phyloP scores from a whole-genome alignment of 495 filamentous ascomycete genomes.

The Aspergillus kassunensis region DNA sequence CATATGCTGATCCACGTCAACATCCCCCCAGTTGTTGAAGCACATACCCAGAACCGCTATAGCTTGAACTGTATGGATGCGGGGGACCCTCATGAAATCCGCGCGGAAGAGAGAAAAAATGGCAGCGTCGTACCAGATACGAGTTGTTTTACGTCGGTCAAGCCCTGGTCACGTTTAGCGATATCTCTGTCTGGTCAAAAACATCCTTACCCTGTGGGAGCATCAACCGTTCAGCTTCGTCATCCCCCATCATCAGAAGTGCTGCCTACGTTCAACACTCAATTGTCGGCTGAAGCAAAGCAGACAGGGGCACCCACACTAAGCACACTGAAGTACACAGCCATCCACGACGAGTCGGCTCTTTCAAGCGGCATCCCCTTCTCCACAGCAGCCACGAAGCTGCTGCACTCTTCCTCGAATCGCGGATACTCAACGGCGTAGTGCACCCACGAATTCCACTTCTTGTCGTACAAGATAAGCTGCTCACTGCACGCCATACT shows the following conservation, averaged over 20 bases:
- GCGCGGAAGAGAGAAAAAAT: neutral
- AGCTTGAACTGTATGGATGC: slow-evolving; percentile 1
- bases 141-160: neutral
- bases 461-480: neutral
- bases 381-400: neutral
- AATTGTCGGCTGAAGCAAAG: no score
- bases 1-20: neutral
- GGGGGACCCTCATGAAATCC: neutral
- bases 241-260: slow-evolving; percentile 3
- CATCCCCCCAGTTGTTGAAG: slow-evolving; percentile 4
- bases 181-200: no score
- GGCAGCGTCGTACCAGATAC: slow-evolving; percentile 4
- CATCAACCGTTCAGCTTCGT: neutral
- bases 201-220: neutral
- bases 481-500: neutral
- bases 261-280: neutral
- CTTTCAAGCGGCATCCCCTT: neutral
- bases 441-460: slow-evolving; percentile 3
- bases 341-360: neutral
- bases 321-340: neutral
- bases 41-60: slow-evolving; percentile 2
- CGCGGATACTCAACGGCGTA: slow-evolving; percentile 4
- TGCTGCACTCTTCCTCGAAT: neutral
- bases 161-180: no score
- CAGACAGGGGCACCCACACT: neutral